A percentile compares a stretch with the other conserved stretches of the same genome.
phyloP scores from a whole-genome alignment of 495 filamentous ascomycete genomes.

The Penicillium angulare region DNA sequence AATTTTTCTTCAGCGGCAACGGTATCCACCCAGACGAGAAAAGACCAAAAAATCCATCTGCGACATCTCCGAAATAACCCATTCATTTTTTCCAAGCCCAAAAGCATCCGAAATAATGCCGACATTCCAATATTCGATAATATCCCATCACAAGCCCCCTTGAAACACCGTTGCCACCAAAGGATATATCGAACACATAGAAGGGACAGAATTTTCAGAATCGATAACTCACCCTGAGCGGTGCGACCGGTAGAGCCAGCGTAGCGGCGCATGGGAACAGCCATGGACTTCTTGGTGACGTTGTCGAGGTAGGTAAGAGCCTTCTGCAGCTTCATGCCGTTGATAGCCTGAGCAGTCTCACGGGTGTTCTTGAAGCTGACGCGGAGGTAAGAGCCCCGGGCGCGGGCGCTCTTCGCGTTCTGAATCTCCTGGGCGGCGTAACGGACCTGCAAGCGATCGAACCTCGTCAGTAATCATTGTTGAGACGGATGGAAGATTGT shows the following conservation, averaged over 20 bases:
- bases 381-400: slow-evolving; percentile 96
- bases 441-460: slow-evolving; percentile 68
- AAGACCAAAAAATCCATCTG: no score
- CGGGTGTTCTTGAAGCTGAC: slow-evolving; percentile 99
- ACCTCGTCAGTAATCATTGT: slow-evolving; percentile 31
- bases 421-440: slow-evolving; percentile 92
- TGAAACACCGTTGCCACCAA: slow-evolving; percentile 16
- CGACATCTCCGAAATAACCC: no score
- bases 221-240: slow-evolving; percentile 86
- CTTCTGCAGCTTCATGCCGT: slow-evolving; percentile 96
- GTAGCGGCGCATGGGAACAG: slow-evolving; percentile 95
- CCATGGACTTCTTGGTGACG: slow-evolving; percentile 91
- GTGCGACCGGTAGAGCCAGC: slow-evolving; percentile 88
- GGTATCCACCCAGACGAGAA: no score
- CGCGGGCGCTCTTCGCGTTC: slow-evolving; percentile 89
- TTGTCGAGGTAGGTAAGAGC: slow-evolving; percentile 95
- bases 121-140: not conserved
- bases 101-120: not conserved
- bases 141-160: not conserved
- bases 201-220: not conserved
- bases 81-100: not conserved
- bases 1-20: slow-evolving; percentile 17
- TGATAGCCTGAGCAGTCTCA: slow-evolving; percentile 98
- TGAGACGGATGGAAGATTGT: slow-evolving; percentile 1
- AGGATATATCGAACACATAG: slow-evolving; percentile 8